Evolutionary conservation across 176 grass and related monocot species (phyloP).

Genomic region (Cymbopogon citratus): DNA sequence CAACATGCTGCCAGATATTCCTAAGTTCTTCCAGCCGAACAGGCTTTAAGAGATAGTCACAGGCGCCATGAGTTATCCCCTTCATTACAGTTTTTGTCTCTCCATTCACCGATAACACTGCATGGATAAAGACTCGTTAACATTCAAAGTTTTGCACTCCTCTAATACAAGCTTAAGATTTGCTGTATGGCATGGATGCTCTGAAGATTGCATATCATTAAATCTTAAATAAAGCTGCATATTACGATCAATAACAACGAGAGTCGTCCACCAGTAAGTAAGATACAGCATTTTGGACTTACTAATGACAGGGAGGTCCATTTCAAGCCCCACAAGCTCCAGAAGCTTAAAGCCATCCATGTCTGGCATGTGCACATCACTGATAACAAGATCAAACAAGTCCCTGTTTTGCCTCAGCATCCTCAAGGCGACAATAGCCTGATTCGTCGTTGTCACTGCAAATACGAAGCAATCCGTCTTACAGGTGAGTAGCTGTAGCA

Average conservation of each 20-base stretch:
- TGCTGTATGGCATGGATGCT: not conserved
- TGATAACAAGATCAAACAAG: constrained; percentile 95
- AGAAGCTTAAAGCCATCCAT: constrained; percentile 98
- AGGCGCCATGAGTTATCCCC: constrained; percentile 95
- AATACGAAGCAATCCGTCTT: not conserved
- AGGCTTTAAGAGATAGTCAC: constrained; percentile 91
- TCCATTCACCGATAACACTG: constrained; percentile 89
- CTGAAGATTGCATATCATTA: not conserved
- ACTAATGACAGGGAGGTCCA: constrained; percentile 98
- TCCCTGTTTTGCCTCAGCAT: constrained; percentile 83
- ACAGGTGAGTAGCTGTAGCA: not conserved
- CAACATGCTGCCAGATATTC: constrained; percentile 98
- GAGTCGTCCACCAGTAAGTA: not conserved
- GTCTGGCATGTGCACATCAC: constrained; percentile 95
- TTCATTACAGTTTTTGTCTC: constrained; percentile 98
- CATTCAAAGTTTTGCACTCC: not conserved
- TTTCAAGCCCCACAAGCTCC: constrained; percentile 90
- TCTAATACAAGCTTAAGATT: not conserved
- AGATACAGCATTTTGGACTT: constrained; percentile 32
- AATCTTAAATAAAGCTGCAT: not conserved
- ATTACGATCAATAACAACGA: constrained; percentile 8
- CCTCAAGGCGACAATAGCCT: constrained; percentile 64
- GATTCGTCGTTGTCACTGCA: constrained; percentile 83
- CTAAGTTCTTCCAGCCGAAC: constrained; percentile 90
- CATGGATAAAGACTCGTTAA: constrained; percentile 33